Evolutionary conservation across 495 filamentous ascomycete species (phyloP).

Genomic region (Hypoxylon rickii): DNA sequence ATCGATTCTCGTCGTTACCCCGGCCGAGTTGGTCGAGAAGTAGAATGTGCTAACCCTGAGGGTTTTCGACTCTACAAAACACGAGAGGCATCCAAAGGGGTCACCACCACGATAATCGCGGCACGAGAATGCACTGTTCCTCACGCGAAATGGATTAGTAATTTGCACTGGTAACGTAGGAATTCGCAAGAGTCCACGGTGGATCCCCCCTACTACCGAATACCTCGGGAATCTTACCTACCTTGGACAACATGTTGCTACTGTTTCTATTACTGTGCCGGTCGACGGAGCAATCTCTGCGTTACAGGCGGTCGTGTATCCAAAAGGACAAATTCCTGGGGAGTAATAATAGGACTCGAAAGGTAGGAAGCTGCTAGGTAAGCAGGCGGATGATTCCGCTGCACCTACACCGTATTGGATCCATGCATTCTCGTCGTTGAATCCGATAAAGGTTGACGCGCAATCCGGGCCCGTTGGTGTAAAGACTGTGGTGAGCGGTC

Average conservation of each 20-base stretch:
- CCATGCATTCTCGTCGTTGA: neutral
- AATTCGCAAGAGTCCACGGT: neutral
- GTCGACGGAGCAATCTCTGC: neutral
- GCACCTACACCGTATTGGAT: neutral
- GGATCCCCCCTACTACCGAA: too few species aligned
- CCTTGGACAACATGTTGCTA: constrained; percentile 4
- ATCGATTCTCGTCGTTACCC: neutral
- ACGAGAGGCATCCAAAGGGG: constrained; percentile 3
- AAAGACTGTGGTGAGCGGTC: neutral
- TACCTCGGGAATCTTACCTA: neutral
- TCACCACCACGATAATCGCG: neutral
- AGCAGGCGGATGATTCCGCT: neutral
- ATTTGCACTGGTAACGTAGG: too few species aligned
- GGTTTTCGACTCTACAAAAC: neutral
- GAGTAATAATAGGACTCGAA: constrained; percentile 1
- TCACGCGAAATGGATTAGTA: neutral
- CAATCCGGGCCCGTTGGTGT: constrained; percentile 2
- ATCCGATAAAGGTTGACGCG: neutral
- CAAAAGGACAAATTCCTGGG: neutral
- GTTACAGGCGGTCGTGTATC: constrained; percentile 1
- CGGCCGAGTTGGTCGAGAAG: constrained; percentile 1
- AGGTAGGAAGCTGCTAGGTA: neutral
- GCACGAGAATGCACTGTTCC: neutral
- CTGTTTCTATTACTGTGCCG: neutral
- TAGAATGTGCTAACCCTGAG: neutral